Conservation (phyloP, 2,329 filamentous ascomycete species). For the Tothia fuscella region DNA sequence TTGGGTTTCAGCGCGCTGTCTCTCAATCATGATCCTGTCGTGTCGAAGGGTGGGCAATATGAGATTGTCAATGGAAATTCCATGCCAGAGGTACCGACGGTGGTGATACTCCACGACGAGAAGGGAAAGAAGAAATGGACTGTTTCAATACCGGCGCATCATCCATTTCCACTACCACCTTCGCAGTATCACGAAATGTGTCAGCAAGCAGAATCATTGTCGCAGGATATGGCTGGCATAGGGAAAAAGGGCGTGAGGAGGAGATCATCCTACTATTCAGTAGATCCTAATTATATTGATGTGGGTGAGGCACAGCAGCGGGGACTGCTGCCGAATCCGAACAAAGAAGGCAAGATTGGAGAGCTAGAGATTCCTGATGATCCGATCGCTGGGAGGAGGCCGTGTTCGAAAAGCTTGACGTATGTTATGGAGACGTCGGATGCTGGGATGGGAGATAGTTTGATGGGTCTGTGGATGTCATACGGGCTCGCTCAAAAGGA, state of each 20-base stretch:
- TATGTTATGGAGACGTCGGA: slow-evolving; percentile 64
- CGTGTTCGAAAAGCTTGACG: slow-evolving; percentile 61
- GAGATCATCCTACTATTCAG: slow-evolving; percentile 46
- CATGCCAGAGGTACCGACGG: slow-evolving; percentile 61
- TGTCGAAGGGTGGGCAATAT: slow-evolving; percentile 36
- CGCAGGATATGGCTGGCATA: slow-evolving; percentile 33
- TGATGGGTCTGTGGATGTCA: slow-evolving; percentile 73
- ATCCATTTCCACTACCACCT: slow-evolving; percentile 54
- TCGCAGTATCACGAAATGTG: slow-evolving; percentile 60
- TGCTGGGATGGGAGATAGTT: slow-evolving; percentile 62
- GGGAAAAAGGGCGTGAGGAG: slow-evolving; percentile 23
- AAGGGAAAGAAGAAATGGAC: slow-evolving; percentile 56
- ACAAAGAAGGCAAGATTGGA: slow-evolving; percentile 17
- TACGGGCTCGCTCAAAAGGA: slow-evolving; percentile 70
- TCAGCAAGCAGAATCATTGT: slow-evolving; percentile 52
- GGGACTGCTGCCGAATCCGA: slow-evolving; percentile 24
- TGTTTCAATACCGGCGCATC: slow-evolving; percentile 58
- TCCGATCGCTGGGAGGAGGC: slow-evolving; percentile 25
- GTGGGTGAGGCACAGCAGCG: slow-evolving; percentile 51
- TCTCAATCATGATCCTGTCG: slow-evolving; percentile 15
- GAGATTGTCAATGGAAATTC: slow-evolving; percentile 55
- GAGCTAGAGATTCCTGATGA: slow-evolving; percentile 14
- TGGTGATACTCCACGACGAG: slow-evolving; percentile 56
- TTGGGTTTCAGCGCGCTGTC: slow-evolving; percentile 28
- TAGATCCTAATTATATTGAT: slow-evolving; percentile 61